These are phyloP conservation scores for Tieghemostelium lacteum DNA, from an alignment of 78 protist genomes.

Conservation along the genomic window DNA sequence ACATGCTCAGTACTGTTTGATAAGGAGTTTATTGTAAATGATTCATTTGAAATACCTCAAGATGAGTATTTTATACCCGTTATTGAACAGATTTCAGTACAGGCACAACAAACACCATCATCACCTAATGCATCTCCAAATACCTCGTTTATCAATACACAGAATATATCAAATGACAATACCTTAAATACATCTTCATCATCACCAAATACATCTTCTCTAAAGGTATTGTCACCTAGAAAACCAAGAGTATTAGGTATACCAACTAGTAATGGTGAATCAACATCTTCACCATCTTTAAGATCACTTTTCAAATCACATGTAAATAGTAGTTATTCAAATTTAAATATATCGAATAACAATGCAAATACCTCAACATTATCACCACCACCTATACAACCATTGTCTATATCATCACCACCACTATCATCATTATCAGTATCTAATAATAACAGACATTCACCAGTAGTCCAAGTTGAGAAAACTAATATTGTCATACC, in stretches of 20 bases:
- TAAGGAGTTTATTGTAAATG: slow-evolving; percentile 17
- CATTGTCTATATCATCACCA: neutral
- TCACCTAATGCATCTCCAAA: neutral
- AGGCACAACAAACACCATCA: neutral
- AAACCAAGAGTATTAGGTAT: neutral
- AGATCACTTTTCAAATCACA: slow-evolving; percentile 34
- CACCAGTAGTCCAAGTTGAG: neutral
- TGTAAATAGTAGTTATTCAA: slow-evolving; percentile 7
- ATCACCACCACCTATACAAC: slow-evolving; percentile 3
- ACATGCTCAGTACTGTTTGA: slow-evolving; percentile 57
- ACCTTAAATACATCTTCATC: neutral
- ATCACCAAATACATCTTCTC: neutral
- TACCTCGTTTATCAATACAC: neutral
- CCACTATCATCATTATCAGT: neutral
- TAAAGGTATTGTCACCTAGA: slow-evolving; percentile 13
- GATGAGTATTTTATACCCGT: slow-evolving; percentile 40
- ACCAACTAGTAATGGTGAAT: neutral
- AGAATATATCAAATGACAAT: neutral
- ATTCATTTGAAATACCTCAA: slow-evolving; percentile 17
- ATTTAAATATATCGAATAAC: neutral
- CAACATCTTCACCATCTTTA: slow-evolving; percentile 29
- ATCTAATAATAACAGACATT: neutral
- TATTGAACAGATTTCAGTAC: neutral
- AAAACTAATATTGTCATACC: no score
- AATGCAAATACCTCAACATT: neutral